phyloP scores from a whole-genome alignment of 441 rosid species.

The Viola pubescens region DNA sequence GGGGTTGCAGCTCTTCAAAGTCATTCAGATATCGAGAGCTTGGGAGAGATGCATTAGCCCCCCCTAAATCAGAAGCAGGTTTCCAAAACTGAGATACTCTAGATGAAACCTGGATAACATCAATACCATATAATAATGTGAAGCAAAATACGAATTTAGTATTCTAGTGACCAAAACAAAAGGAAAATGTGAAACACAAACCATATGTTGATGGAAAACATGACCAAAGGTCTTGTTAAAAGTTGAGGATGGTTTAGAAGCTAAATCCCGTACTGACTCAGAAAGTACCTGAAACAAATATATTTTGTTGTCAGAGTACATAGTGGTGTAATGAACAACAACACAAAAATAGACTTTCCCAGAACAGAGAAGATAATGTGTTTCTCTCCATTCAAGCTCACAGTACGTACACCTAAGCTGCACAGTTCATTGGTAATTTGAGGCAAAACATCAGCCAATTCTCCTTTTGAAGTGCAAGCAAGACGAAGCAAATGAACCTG shows the following conservation, averaged over 20 bases:
- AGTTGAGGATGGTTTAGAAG: slow-evolving; percentile 58
- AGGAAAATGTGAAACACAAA: slow-evolving; percentile 21
- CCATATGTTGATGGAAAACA: slow-evolving; percentile 67
- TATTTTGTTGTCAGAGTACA: slow-evolving; percentile 21
- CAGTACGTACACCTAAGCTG: slow-evolving; percentile 69
- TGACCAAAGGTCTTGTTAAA: slow-evolving; percentile 68
- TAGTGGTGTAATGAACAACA: slow-evolving; percentile 16
- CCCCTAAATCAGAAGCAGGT: slow-evolving; percentile 51
- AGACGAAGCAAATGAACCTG: slow-evolving; percentile 90
- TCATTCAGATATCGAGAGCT: slow-evolving; percentile 91
- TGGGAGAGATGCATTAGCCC: slow-evolving; percentile 40
- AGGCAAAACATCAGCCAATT: slow-evolving; percentile 59
- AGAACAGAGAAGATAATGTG: slow-evolving; percentile 5
- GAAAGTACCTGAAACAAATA: slow-evolving; percentile 57
- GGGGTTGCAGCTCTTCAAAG: slow-evolving; percentile 90
- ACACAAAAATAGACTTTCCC: background rate
- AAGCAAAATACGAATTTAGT: slow-evolving; percentile 19
- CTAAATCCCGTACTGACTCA: slow-evolving; percentile 57
- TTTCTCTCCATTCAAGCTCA: background rate
- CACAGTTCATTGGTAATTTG: slow-evolving; percentile 61
- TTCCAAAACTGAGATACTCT: slow-evolving; percentile 87
- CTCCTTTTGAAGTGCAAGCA: slow-evolving; percentile 78
- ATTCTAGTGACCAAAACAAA: slow-evolving; percentile 10
- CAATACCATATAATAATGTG: slow-evolving; percentile 14
- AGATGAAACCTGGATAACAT: slow-evolving; percentile 53